Conservation (phyloP, 805 yeast genomes). For the Kodamaea sagamina region DNA sequence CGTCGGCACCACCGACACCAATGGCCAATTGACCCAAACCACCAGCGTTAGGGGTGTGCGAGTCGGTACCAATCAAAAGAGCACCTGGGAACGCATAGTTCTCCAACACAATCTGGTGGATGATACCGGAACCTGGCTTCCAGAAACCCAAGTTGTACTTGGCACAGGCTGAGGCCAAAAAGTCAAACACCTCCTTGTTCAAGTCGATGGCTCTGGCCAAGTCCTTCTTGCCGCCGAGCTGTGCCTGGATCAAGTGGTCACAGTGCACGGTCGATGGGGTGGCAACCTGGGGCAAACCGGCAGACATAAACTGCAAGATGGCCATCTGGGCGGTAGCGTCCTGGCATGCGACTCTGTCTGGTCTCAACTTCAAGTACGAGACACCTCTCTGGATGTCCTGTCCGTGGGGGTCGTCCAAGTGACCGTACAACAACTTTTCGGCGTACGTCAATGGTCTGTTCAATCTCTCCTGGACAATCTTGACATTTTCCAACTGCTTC, state of each 20-base stretch:
- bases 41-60: constrained; percentile 98
- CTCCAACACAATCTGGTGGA: constrained; percentile 94
- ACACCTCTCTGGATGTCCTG: constrained; percentile 85
- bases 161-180: constrained; percentile 84
- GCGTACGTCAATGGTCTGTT: constrained; percentile 92
- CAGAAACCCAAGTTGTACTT: constrained; percentile 97
- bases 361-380: constrained; percentile 89
- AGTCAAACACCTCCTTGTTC: constrained; percentile 93
- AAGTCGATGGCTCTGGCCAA: constrained; percentile 81
- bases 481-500: constrained; percentile 83
- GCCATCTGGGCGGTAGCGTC: constrained; percentile 99
- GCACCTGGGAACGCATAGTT: constrained; percentile 98
- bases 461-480: constrained; percentile 78
- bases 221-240: constrained; percentile 85
- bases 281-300: constrained; percentile 87
- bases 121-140: constrained; percentile 99
- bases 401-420: constrained; percentile 88
- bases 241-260: constrained; percentile 97
- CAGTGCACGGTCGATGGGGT: constrained; percentile 97
- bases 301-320: constrained; percentile 92
- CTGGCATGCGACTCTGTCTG: constrained; percentile 98
- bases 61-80: constrained; percentile 93
- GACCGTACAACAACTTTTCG: constrained; percentile 93
- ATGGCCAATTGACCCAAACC: constrained; percentile 97
- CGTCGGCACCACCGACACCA: constrained; percentile 99